Conservation (phyloP, 2,329 filamentous ascomycete genomes). For the Trichophaea hybrida region DNA sequence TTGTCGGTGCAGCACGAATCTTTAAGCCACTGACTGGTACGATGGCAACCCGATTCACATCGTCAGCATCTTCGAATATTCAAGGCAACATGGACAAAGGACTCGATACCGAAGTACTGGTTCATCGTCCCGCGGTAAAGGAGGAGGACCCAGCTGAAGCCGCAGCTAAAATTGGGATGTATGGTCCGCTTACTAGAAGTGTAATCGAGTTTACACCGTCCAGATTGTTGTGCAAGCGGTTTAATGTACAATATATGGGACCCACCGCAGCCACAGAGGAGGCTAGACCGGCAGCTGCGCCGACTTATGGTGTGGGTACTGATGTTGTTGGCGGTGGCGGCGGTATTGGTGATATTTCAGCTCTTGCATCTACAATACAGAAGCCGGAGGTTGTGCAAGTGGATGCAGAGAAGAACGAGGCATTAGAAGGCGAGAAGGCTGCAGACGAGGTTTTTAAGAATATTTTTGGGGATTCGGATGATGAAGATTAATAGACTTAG, state of each 20-base stretch:
- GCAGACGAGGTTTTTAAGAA: conserved; percentile 73
- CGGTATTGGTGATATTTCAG: conserved; percentile 29
- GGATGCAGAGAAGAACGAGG: conserved; percentile 63
- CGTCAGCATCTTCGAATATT: conserved; percentile 37
- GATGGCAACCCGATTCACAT: conserved; percentile 89
- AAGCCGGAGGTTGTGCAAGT: conserved; percentile 37
- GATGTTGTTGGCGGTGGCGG: conserved; percentile 28
- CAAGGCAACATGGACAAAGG: conserved; percentile 25
- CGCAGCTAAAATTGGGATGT: conserved; percentile 84
- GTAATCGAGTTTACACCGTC: conserved; percentile 61
- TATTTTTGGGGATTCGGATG: conserved; percentile 83
- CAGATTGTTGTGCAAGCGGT: conserved; percentile 80
- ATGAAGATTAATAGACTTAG: conserved; percentile 41
- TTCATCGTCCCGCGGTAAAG: conserved; percentile 41
- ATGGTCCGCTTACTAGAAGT: conserved; percentile 69
- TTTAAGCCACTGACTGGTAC: conserved; percentile 85
- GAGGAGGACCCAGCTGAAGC: conserved; percentile 65
- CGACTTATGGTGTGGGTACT: not conserved
- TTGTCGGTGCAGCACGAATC: conserved; percentile 56
- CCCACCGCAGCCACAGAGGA: not conserved
- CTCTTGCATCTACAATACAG: conserved; percentile 7
- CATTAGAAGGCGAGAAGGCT: conserved; percentile 57
- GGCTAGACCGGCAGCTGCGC: not conserved
- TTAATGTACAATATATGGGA: conserved; percentile 48
- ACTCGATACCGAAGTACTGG: conserved; percentile 27